phyloP scores from a whole-genome alignment of 441 rosid genomes.

The Rhodomyrtus psidioides region DNA sequence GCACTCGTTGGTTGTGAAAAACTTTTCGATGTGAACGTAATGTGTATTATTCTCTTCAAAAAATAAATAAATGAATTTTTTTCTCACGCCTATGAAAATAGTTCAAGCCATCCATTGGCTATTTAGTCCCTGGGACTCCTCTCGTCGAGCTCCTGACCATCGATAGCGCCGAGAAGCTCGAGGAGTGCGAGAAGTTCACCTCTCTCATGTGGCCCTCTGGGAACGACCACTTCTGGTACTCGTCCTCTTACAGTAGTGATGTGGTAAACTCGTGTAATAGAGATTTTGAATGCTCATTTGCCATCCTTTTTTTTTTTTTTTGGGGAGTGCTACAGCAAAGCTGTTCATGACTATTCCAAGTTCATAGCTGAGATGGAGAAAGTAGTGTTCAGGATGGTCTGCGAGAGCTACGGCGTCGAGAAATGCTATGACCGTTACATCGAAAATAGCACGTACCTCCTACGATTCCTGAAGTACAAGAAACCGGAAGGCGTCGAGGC shows the following conservation, averaged over 20 bases:
- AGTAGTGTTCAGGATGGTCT: constrained; percentile 38
- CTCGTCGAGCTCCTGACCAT: constrained; percentile 32
- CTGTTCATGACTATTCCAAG: constrained; percentile 15
- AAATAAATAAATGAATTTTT: too few species aligned
- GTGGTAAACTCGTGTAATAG: too few species aligned
- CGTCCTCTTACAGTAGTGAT: neutral
- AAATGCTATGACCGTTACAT: constrained; percentile 29
- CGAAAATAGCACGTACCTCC: constrained; percentile 36
- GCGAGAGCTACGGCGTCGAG: constrained; percentile 52
- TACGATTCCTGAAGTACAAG: constrained; percentile 42
- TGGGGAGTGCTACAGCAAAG: constrained; percentile 27
- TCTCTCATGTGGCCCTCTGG: too few species aligned
- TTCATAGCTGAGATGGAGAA: constrained; percentile 30
- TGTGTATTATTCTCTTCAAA: too few species aligned
- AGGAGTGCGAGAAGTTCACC: too few species aligned
- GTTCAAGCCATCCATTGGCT: too few species aligned
- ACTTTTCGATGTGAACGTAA: too few species aligned
- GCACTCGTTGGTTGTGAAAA: too few species aligned
- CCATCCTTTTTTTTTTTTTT: neutral
- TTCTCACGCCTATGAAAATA: too few species aligned
- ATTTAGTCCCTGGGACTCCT: too few species aligned
- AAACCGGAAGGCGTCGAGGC: constrained; percentile 22
- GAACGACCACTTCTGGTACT: constrained; percentile 18
- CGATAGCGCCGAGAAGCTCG: too few species aligned
- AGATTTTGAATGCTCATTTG: too few species aligned